phyloP scores from a whole-genome alignment of 176 grass and related monocot species.

The Tillandsia leiboldiana region DNA sequence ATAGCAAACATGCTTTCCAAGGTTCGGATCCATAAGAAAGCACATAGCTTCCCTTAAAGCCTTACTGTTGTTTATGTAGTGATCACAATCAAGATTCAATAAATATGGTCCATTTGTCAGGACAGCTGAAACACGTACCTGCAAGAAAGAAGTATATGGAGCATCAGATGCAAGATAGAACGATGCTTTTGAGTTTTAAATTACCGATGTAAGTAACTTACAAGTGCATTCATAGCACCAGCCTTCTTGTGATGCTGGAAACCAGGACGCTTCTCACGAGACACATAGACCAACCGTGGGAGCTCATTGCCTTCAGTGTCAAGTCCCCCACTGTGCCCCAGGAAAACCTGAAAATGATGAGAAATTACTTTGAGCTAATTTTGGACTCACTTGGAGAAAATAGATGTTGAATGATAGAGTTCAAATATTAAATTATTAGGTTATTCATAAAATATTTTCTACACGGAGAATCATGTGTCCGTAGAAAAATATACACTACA shows the following conservation, averaged over 20 bases:
- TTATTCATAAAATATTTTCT: not conserved
- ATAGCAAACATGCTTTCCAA: slow-evolving; percentile 83
- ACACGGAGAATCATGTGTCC: not conserved
- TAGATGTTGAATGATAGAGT: no score
- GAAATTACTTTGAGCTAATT: slow-evolving; percentile 11
- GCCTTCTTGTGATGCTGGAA: slow-evolving; percentile 98
- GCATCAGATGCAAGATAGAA: slow-evolving; percentile 22
- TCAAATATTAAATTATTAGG: not conserved
- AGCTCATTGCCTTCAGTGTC: slow-evolving; percentile 82
- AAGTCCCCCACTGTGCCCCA: slow-evolving; percentile 95
- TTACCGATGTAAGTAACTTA: slow-evolving; percentile 41
- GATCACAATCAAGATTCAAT: slow-evolving; percentile 99
- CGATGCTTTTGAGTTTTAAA: slow-evolving; percentile 11
- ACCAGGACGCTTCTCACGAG: slow-evolving; percentile 97
- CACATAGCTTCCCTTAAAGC: slow-evolving; percentile 93
- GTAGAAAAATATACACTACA: not conserved
- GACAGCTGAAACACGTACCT: slow-evolving; percentile 98
- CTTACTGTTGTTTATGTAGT: slow-evolving; percentile 98
- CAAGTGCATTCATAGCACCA: slow-evolving; percentile 99
- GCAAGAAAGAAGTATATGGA: slow-evolving; percentile 13
- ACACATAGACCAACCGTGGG: slow-evolving; percentile 95
- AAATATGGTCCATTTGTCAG: slow-evolving; percentile 94
- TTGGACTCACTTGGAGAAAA: no score
- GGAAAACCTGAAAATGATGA: slow-evolving; percentile 64
- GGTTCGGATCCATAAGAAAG: slow-evolving; percentile 99